A percentile compares a stretch with the other conserved stretches of the same genome.
Evolutionary conservation across 345 rosid species (phyloP).

Genomic region (Hirschfeldia incana): DNA sequence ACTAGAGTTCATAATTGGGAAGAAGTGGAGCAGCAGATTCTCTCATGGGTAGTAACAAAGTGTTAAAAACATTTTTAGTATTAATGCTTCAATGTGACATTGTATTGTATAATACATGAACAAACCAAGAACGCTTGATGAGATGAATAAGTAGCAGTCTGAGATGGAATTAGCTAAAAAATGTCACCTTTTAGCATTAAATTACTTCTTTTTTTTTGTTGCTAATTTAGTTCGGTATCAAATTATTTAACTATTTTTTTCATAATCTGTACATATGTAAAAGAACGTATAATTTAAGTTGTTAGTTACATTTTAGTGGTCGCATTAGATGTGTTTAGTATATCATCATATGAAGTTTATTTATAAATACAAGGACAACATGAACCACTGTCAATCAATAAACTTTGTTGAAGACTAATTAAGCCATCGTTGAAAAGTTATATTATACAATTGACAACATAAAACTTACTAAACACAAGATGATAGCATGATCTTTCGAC

Average conservation of each 20-base stretch:
- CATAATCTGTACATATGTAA: background rate
- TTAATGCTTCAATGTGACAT: background rate
- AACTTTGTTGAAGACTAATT: background rate
- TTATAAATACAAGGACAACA: background rate
- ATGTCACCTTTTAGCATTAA: conserved; percentile 12
- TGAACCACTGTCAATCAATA: background rate
- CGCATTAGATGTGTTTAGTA: background rate
- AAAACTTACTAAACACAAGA: too few relatives aligned
- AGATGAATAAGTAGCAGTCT: conserved; percentile 17
- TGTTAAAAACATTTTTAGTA: conserved; percentile 21
- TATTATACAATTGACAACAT: too few relatives aligned
- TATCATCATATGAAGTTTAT: background rate
- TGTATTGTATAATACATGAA: conserved; percentile 21
- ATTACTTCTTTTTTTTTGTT: background rate
- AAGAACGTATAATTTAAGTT: background rate
- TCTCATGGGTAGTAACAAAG: conserved; percentile 54
- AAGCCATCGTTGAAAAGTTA: too few relatives aligned
- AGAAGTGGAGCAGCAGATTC: conserved; percentile 73
- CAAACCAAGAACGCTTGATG: conserved; percentile 7
- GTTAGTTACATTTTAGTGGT: background rate
- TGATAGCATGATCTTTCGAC: too few relatives aligned
- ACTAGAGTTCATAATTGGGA: conserved; percentile 88
- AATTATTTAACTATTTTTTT: background rate
- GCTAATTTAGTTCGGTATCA: background rate
- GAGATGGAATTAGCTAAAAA: background rate